Base-by-base conservation (phyloP, 768 basidiomycete species). In the Mrakia frigida region DNA sequence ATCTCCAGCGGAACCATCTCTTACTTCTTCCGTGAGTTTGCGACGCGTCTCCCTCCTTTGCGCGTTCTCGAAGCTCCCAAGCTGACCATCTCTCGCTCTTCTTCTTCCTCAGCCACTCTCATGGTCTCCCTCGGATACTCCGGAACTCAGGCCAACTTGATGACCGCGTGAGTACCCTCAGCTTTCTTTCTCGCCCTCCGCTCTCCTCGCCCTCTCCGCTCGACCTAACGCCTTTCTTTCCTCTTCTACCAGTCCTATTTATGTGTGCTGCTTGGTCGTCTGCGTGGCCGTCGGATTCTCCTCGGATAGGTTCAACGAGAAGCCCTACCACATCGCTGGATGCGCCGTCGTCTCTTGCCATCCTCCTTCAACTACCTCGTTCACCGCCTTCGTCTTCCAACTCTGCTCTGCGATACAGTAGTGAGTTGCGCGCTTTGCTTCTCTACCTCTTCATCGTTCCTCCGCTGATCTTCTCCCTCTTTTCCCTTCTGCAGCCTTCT, bases 341-440 rank as follows among this genome's bases (percentile, higher is more conserved):
- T 81, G 80, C 31, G 74, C 67, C 53, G 37, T 72, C 43, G 46
- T 77, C 33, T 75, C 78, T n/a, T 1, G 77, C 79, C 16, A 18
- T 81, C n/a, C 52, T 80, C 77, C 31, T 82, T 83, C n/a, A n/a
- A n/a, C n/a, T n/a, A n/a, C 76, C 78, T 82, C 79, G 80, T n/a
- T 82, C 59, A 79, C 78, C 60, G 80, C 79, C 10, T 78, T 80
- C 7, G 82, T 81, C 31, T 71, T n/a, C 79, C 50, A 80, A 78
- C 53, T 77, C 74, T 70, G 74, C 78, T 23, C 79, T 80, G 33
- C 72, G 82, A 75, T 83, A 83, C 79, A n/a, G n/a, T n/a, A 50
- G 46, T 50, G 14, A 21, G 46, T 43, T n/a, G n/a, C n/a, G n/a
- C n/a, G n/a, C 5, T 14, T 11, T 50, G 2, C 46, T 50, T 50